Evolutionary conservation across 1,284 basidiomycete genomes (phyloP), one percentile per base, ranked within the genome.

Genomic region (Coniophora puteana): DNA sequence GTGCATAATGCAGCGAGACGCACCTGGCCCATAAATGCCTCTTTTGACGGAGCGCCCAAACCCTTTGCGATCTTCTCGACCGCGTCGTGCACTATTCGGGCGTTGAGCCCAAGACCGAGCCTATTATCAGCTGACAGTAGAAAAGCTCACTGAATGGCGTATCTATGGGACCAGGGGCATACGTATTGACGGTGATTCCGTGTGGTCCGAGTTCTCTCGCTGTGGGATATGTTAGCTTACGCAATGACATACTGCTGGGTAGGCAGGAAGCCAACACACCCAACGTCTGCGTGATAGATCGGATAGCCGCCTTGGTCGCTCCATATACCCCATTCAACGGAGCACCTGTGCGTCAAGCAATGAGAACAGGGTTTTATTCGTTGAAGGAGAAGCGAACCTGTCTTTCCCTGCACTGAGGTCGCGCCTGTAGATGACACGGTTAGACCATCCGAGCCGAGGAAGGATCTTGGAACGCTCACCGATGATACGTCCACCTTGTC

Each of bases 401-500:
- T 53, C 39, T 64, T 52, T 45, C 68, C 61, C 14, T 56, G 50
- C 16, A 63, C 41, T 10, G 66, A 69, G 2, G 57, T 65, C n/a
- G 67, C 69, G 32, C 60, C 59, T 61, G 25, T 16, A 34, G 21
- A 13, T n/a, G 8, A 17, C 6, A n/a, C 14, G n/a, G n/a, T 27
- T 10, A 10, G 26, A 27, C 10, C 10, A 27, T 27, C n/a, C 2
- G 18, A 11, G 7, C 11, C 4, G 10, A 24, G 21, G 23, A 11
- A 17, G 21, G 5, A 18, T 31, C 8, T 25, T 7, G n/a, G n/a
- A n/a, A 5, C 11, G 20, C 35, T 17, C 38, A 49, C 67, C 66
- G 23, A 70, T 63, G 22, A 69, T 62, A 8, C 65, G 51, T 3
- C 67, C 68, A 2, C 66, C 62, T 2, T 44, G 44, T n/a, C 63